Evolutionary conservation across 2,329 filamentous ascomycete species (phyloP).

Genomic region (Cladorrhinum sp.): DNA sequence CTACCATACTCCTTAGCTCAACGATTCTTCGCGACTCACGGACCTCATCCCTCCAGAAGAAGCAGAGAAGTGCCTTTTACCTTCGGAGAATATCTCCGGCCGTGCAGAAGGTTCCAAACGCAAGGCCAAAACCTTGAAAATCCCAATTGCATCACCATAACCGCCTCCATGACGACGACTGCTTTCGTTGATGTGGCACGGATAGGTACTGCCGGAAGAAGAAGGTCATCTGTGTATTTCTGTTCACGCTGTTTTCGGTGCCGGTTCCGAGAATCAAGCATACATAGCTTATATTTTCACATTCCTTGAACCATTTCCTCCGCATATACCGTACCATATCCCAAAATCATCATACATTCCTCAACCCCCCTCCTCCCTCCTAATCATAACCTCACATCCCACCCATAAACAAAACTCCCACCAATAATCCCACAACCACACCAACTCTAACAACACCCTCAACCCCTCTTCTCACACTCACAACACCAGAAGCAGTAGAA

Average conservation of each 20-base stretch:
- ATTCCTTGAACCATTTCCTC: too few relatives aligned
- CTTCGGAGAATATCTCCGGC: neutral
- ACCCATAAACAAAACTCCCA: neutral
- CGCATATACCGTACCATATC: neutral
- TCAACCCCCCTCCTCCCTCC: neutral
- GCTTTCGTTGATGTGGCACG: too few relatives aligned
- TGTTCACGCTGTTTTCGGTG: too few relatives aligned
- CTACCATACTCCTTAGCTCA: too few relatives aligned
- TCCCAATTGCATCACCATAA: neutral
- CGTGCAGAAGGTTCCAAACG: neutral
- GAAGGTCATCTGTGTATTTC: too few relatives aligned
- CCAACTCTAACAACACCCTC: neutral
- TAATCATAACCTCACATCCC: neutral
- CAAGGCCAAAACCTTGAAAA: neutral
- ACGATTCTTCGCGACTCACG: too few relatives aligned
- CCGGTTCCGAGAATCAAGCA: too few relatives aligned
- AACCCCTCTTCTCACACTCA: neutral
- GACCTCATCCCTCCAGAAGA: too few relatives aligned
- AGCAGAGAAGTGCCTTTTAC: neutral
- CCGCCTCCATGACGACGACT: too few relatives aligned
- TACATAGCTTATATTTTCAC: too few relatives aligned
- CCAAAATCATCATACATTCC: neutral
- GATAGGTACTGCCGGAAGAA: too few relatives aligned
- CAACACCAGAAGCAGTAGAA: too few relatives aligned
- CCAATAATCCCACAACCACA: neutral